These are phyloP conservation scores for Ceratocystis lukuohia DNA, from an alignment of 2,329 filamentous ascomycete species.

Conservation along the genomic window DNA sequence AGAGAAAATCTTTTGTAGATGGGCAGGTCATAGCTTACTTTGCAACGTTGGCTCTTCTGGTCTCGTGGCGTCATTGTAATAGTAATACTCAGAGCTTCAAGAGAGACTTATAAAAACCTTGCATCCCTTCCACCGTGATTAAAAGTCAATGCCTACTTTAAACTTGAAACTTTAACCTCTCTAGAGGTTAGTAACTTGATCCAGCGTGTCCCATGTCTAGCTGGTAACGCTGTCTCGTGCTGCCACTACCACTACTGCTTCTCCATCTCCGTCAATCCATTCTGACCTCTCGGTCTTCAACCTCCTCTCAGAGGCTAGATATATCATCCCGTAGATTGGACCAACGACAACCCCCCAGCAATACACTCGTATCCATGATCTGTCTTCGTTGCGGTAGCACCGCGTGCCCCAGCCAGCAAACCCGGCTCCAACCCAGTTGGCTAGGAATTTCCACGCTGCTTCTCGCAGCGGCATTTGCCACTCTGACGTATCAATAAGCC, in stretches of 20 bases:
- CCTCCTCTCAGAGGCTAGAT: constrained; percentile 53
- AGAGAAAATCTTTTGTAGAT: constrained; percentile 15
- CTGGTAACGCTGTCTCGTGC: constrained; percentile 20
- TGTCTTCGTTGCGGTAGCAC: constrained; percentile 36
- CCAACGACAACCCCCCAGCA: constrained; percentile 64
- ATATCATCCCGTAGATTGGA: constrained; percentile 63
- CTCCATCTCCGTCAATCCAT: constrained; percentile 55
- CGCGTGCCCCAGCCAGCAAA: constrained; percentile 55
- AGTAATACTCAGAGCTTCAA: constrained; percentile 19
- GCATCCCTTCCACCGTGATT: background rate
- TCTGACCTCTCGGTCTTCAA: constrained; percentile 43
- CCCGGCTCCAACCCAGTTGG: constrained; percentile 44
- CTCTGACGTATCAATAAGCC: constrained; percentile 46
- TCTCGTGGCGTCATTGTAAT: constrained; percentile 18
- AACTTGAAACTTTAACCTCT: too few species aligned
- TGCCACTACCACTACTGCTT: constrained; percentile 34
- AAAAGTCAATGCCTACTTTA: too few species aligned
- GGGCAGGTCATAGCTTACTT: constrained; percentile 15
- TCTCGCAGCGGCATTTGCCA: constrained; percentile 40
- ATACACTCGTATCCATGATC: constrained; percentile 47
- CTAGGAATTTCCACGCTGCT: constrained; percentile 49
- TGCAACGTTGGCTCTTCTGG: constrained; percentile 1
- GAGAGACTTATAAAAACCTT: constrained; percentile 10
- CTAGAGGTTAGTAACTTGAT: accelerated
- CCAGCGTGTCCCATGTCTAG: background rate